Percentiles rank a stretch among this genome's conserved stretches.
These are phyloP conservation scores for Colletotrichum spaethianum DNA, from an alignment of 2,329 filamentous ascomycete genomes.

Conservation along the genomic window DNA sequence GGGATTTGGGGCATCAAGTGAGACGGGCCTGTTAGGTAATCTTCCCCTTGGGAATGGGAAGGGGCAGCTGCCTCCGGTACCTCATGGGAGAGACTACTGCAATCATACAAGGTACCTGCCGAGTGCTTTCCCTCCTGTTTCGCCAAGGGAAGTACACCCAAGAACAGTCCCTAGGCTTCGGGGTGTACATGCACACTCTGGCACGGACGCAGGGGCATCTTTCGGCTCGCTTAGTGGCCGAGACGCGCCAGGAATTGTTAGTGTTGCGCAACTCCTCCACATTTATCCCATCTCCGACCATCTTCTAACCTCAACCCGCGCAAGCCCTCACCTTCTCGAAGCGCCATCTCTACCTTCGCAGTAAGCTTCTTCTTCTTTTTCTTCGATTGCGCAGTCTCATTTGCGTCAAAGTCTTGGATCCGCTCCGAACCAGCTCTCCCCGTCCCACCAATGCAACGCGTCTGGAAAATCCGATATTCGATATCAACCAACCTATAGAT, in stretches of 20 bases:
- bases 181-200: slow-evolving; percentile 16
- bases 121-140: neutral
- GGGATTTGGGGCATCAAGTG: neutral
- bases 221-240: slow-evolving; percentile 40
- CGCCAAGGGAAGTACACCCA: neutral
- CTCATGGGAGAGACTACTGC: neutral
- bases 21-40: slow-evolving; percentile 24
- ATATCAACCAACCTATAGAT: slow-evolving; percentile 22
- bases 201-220: slow-evolving; percentile 30
- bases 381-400: slow-evolving; percentile 7
- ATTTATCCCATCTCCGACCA: slow-evolving; percentile 36
- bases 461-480: slow-evolving; percentile 27
- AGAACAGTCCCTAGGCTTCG: neutral
- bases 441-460: slow-evolving; percentile 18
- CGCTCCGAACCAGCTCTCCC: neutral
- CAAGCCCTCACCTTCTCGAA: slow-evolving; percentile 33
- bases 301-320: slow-evolving; percentile 31
- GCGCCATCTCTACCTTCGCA: slow-evolving; percentile 19
- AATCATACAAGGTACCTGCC: neutral
- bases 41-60: neutral
- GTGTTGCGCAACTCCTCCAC: slow-evolving; percentile 40
- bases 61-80: neutral
- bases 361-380: slow-evolving; percentile 18
- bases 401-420: slow-evolving; percentile 15
- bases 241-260: slow-evolving; percentile 40